Evolutionary conservation across 495 filamentous ascomycete species (phyloP).

Genomic region (Cercophora samala): DNA sequence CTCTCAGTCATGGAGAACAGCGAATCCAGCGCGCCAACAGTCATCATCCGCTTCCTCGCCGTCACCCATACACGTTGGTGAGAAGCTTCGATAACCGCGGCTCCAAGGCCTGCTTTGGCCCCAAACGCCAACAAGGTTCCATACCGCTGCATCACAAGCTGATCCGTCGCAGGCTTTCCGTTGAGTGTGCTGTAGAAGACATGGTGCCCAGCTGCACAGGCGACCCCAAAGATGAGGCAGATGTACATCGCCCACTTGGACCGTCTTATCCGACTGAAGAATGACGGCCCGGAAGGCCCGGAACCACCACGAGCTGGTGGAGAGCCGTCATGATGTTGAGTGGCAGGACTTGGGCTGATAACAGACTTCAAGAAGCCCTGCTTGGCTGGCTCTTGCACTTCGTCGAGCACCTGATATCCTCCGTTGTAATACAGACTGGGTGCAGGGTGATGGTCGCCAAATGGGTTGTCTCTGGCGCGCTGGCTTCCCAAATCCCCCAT

Average conservation of each 20-base stretch:
- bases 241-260: slow-evolving; percentile 35
- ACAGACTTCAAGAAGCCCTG: not conserved
- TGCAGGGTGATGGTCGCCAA: not conserved
- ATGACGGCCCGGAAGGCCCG: not conserved
- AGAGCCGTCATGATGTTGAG: not conserved
- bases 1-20: slow-evolving; percentile 38
- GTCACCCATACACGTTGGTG: slow-evolving; percentile 39
- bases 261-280: slow-evolving; percentile 20
- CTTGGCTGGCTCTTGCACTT: not conserved
- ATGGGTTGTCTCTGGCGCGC: not conserved
- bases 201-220: slow-evolving; percentile 37
- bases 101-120: slow-evolving; percentile 37
- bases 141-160: slow-evolving; percentile 40
- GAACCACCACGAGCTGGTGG: not conserved
- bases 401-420: not conserved
- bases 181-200: slow-evolving; percentile 34
- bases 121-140: slow-evolving; percentile 36
- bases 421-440: not conserved
- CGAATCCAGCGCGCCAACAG: slow-evolving; percentile 35
- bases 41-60: slow-evolving; percentile 33
- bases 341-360: not conserved
- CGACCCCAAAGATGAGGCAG: slow-evolving; percentile 33
- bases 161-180: slow-evolving; percentile 31
- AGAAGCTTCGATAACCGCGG: slow-evolving; percentile 33
- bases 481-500: not conserved